Percentiles rank a stretch among this genome's conserved stretches.
These are phyloP conservation scores for Sechiopsis laciniata DNA, from an alignment of 306 rosid species.

Conservation along the genomic window DNA sequence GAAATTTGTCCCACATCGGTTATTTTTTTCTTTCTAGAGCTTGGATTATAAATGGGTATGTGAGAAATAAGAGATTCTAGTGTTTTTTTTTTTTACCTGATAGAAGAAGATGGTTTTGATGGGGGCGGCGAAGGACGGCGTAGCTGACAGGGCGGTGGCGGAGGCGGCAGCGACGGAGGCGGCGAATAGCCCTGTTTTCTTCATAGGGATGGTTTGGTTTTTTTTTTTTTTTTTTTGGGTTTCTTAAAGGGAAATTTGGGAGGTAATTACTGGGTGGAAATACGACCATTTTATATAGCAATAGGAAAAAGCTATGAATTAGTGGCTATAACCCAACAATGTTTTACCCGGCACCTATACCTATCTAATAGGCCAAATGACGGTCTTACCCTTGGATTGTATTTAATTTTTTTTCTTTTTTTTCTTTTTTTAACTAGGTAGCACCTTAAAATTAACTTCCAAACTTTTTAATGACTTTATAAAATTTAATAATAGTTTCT, in stretches of 20 bases:
- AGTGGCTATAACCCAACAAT: background rate
- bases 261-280: constrained; percentile 22
- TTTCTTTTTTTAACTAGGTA: too few species aligned
- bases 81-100: constrained; percentile 24
- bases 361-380: background rate
- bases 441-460: too few species aligned
- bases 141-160: constrained; percentile 27
- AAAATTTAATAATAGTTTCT: too few species aligned
- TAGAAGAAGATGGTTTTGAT: constrained; percentile 17
- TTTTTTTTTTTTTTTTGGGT: background rate
- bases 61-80: background rate
- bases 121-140: constrained; percentile 20
- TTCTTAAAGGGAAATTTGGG: background rate
- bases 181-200: constrained; percentile 32
- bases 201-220: constrained; percentile 22
- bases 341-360: constrained; percentile 31
- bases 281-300: constrained; percentile 3
- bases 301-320: background rate
- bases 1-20: constrained; percentile 4
- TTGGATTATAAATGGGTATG: too few species aligned
- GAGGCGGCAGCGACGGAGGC: constrained; percentile 44
- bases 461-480: too few species aligned
- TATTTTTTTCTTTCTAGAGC: too few species aligned
- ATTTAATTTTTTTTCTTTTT: background rate
- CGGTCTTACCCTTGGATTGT: background rate